These are phyloP conservation scores for Colletotrichum sp. DNA, from an alignment of 2,329 filamentous ascomycete species.

Conservation along the genomic window DNA sequence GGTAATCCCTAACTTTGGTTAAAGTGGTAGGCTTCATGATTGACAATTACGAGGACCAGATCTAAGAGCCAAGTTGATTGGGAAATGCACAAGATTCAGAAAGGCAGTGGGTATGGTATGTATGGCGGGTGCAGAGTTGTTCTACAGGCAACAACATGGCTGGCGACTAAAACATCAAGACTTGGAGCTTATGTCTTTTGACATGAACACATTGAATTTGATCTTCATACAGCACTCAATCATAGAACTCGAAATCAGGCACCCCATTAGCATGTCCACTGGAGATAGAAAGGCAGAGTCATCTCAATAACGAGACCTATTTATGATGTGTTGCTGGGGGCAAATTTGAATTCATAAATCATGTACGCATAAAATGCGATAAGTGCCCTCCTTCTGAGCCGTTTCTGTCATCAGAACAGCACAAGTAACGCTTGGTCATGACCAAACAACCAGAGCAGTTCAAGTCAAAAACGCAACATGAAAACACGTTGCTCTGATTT, in stretches of 20 bases:
- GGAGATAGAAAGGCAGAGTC: neutral
- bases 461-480: neutral
- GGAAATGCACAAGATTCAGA: too few species aligned
- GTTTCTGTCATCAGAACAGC: neutral
- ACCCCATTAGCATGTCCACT: too few species aligned
- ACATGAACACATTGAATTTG: rapidly evolving
- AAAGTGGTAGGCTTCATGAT: neutral
- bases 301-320: too few species aligned
- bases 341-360: too few species aligned
- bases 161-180: too few species aligned
- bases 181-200: too few species aligned
- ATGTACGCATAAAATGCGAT: too few species aligned
- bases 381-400: too few species aligned
- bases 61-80: neutral
- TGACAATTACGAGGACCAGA: neutral
- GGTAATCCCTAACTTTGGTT: rapidly evolving
- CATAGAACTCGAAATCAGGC: neutral
- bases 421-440: neutral
- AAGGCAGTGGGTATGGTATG: too few species aligned
- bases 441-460: neutral
- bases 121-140: rapidly evolving
- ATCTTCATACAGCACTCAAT: neutral
- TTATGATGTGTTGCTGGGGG: too few species aligned
- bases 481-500: neutral
- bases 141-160: rapidly evolving